A percentile compares a stretch with the other conserved stretches of the same genome.
Conservation (phyloP, 768 basidiomycete species). For the Sporobolomyces roseus region DNA sequence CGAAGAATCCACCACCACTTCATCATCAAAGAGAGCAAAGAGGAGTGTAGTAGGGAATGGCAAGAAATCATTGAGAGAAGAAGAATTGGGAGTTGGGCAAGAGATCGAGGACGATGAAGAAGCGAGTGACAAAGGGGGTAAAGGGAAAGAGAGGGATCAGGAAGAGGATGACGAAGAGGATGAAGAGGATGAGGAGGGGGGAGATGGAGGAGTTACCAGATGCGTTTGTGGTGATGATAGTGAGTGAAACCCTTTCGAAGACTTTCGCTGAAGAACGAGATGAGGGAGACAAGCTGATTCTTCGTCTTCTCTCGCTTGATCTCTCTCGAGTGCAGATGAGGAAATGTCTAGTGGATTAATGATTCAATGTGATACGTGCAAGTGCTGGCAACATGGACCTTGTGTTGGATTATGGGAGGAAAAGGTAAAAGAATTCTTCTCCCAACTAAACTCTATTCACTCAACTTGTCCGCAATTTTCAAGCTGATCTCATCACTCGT, state of each 20-base stretch:
- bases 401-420: conserved; percentile 82
- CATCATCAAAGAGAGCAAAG: conserved; percentile 14
- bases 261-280: too few species aligned
- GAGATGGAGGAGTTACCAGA: conserved; percentile 63
- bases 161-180: conserved; percentile 51
- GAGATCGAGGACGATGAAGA: not conserved
- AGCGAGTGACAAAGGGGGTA: not conserved
- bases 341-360: conserved; percentile 70
- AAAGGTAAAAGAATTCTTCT: conserved; percentile 50
- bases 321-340: conserved; percentile 53
- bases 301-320: too few species aligned
- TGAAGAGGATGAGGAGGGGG: conserved; percentile 58
- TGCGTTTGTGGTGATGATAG: conserved; percentile 81
- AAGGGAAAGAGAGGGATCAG: not conserved
- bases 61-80: conserved; percentile 30
- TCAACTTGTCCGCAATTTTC: too few species aligned
- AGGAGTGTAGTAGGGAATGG: conserved; percentile 1
- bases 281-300: too few species aligned
- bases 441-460: too few species aligned
- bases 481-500: too few species aligned
- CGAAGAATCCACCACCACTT: not conserved
- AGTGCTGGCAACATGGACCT: conserved; percentile 95
- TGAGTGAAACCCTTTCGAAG: conserved; percentile 45
- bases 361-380: conserved; percentile 95
- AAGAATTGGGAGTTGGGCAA: conserved; percentile 31